A percentile compares a stretch with the other conserved stretches of the same genome.
Evolutionary conservation across 495 filamentous ascomycete genomes (phyloP).

Genomic region (Ascodesmis nigricans): DNA sequence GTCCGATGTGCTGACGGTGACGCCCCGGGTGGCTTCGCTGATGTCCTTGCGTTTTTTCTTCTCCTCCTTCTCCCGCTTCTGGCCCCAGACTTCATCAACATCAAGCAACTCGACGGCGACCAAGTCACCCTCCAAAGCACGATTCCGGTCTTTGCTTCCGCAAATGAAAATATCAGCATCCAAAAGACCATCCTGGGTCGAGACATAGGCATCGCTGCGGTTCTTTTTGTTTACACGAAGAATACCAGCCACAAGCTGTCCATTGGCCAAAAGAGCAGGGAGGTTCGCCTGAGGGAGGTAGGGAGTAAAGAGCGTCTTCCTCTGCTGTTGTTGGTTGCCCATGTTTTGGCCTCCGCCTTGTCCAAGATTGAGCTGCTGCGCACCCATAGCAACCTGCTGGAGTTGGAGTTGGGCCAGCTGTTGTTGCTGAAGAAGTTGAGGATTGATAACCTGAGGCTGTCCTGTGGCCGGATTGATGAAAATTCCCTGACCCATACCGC

Average conservation of each 20-base stretch:
- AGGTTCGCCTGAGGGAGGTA: slow-evolving; percentile 91
- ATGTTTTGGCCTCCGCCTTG: slow-evolving; percentile 39
- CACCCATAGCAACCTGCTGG: slow-evolving; percentile 65
- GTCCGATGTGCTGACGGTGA: slow-evolving; percentile 20
- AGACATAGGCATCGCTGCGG: slow-evolving; percentile 90
- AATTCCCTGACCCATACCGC: slow-evolving; percentile 18
- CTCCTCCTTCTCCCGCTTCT: slow-evolving; percentile 97
- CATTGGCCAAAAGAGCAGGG: slow-evolving; percentile 73
- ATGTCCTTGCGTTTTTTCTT: slow-evolving; percentile 99
- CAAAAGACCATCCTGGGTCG: slow-evolving; percentile 60
- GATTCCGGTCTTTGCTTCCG: slow-evolving; percentile 93
- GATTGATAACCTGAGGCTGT: slow-evolving; percentile 44
- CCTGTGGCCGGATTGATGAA: slow-evolving; percentile 22
- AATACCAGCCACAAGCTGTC: slow-evolving; percentile 86
- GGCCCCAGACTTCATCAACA: slow-evolving; percentile 93
- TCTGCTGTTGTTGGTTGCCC: slow-evolving; percentile 58
- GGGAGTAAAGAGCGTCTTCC: slow-evolving; percentile 95
- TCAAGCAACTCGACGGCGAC: slow-evolving; percentile 92
- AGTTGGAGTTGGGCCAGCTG: slow-evolving; percentile 78
- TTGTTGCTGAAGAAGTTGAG: slow-evolving; percentile 66
- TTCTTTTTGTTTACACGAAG: slow-evolving; percentile 99
- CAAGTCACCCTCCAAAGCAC: slow-evolving; percentile 83
- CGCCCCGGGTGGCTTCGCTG: slow-evolving; percentile 58
- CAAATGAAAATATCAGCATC: slow-evolving; percentile 99
- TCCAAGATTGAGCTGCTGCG: slow-evolving; percentile 40